A percentile compares a stretch with the other conserved stretches of the same genome.
phyloP scores from a whole-genome alignment of 2,329 filamentous ascomycete species.

The Tolypocladium tropicale region DNA sequence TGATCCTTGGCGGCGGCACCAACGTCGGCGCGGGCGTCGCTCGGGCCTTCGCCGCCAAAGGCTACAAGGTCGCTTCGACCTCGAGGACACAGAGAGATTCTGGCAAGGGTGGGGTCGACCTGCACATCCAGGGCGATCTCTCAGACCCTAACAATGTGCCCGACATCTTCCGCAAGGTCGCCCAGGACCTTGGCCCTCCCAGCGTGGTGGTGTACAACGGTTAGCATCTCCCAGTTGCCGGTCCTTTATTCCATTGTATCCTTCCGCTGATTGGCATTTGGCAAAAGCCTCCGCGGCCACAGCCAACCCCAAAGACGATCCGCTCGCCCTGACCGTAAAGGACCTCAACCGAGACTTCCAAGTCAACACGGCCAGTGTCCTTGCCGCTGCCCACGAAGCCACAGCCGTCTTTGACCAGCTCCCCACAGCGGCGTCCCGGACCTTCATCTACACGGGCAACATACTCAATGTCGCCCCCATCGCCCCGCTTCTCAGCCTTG shows the following conservation, averaged over 20 bases:
- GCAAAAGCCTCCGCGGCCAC: not conserved
- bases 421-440: not conserved
- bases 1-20: not conserved
- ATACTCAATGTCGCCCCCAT: not conserved
- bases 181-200: not conserved
- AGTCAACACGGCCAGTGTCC: not conserved
- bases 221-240: too few relatives aligned
- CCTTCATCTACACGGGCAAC: not conserved
- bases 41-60: not conserved
- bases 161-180: not conserved
- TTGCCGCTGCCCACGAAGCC: not conserved
- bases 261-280: not conserved
- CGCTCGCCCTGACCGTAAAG: not conserved
- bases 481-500: not conserved
- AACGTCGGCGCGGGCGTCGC: not conserved
- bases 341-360: not conserved
- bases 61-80: not conserved
- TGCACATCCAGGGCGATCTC: not conserved
- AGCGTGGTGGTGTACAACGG: not conserved
- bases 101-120: not conserved
- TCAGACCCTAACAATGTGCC: not conserved
- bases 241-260: not conserved
- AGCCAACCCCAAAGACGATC: not conserved
- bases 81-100: not conserved
- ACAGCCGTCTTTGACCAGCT: not conserved